Evolutionary conservation across 192 early-diverging fungal species (phyloP), one percentile per base, ranked within the genome.

Genomic region (Blastocladiella britannica): DNA sequence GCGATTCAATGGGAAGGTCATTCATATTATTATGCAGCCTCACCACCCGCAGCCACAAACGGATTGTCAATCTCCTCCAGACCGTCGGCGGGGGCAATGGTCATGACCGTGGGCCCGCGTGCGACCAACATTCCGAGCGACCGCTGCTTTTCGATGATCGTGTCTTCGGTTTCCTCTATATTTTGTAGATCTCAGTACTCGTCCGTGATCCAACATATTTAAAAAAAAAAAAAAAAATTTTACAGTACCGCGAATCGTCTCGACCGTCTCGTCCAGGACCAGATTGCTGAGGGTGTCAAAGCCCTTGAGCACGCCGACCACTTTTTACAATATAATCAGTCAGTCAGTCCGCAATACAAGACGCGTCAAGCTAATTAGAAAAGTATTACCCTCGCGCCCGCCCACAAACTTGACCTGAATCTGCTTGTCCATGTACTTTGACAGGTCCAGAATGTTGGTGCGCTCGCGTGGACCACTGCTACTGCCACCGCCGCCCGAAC

Each of bases 271-370:
- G 65, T 97, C 91, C 54, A 97, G 69, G 5, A 97, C 91, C 52
- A 97, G 78, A 67, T 97, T 97, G 55, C 88, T 66, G 51, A 97
- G 75, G 29, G 77, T 90, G 68, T 97, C 93, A 56, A 80, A 90
- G 18, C 91, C 91, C 70, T 93, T 92, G 51, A 97, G 71, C 15
- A 77, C 76, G 29, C 93, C 91, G 20, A 81, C 77, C 28, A 95
- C 93, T 95, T 67, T 55, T 55, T 55, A 15, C 22, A 55, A 25
- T 26, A 64, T 26, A 27, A 15, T 15, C 55, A 55, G 20, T 0
- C 18, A 0, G 55, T 60, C n/a, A 31, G 55, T 29, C 53, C 2
- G 20, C 3, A 59, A 18, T 24, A 25, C 6, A 59, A 3, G 7
- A 62, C 28, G 15, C 23, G 25, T n/a, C 7, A 8, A n/a, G 15